Percentiles rank a stretch among this genome's conserved stretches.
These are phyloP conservation scores for Pseudopediastrum boryanum DNA, from an alignment of 139 green algal genomes.

Conservation along the genomic window DNA sequence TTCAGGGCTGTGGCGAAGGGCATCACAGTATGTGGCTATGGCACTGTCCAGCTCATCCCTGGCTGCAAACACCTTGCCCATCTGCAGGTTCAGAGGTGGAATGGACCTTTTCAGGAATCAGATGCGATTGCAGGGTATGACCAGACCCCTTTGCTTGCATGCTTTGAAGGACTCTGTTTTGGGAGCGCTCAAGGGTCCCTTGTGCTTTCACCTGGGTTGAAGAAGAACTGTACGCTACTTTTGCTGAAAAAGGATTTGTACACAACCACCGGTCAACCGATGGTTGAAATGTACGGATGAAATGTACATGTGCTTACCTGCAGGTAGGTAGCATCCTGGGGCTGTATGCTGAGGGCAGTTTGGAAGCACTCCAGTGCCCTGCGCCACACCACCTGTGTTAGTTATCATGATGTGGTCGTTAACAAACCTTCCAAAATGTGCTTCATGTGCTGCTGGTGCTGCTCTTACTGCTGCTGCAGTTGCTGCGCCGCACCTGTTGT, in stretches of 20 bases:
- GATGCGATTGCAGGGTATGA: too few species aligned
- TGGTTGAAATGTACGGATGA: neutral
- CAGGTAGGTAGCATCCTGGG: conserved; percentile 74
- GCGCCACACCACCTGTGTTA: conserved; percentile 8
- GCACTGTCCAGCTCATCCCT: conserved; percentile 31
- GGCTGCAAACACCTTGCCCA: conserved; percentile 23
- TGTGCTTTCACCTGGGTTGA: neutral
- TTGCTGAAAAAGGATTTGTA: neutral
- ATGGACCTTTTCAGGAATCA: too few species aligned
- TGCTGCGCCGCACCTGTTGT: conserved; percentile 37
- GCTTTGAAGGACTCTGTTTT: neutral
- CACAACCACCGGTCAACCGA: neutral
- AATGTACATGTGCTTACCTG: conserved; percentile 55
- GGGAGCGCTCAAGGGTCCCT: neutral
- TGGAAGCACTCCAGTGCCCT: conserved; percentile 68
- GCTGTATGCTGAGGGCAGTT: conserved; percentile 69
- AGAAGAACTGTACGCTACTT: neutral
- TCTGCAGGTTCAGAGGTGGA: conserved; percentile 8
- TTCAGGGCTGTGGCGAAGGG: conserved; percentile 71
- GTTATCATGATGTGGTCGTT: neutral
- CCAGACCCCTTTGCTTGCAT: neutral
- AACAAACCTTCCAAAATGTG: neutral
- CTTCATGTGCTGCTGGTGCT: neutral
- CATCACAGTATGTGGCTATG: conserved; percentile 50
- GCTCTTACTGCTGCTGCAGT: neutral